These are phyloP conservation scores for Rostrohypoxylon terebratum DNA, from an alignment of 495 filamentous ascomycete genomes.

Conservation along the genomic window DNA sequence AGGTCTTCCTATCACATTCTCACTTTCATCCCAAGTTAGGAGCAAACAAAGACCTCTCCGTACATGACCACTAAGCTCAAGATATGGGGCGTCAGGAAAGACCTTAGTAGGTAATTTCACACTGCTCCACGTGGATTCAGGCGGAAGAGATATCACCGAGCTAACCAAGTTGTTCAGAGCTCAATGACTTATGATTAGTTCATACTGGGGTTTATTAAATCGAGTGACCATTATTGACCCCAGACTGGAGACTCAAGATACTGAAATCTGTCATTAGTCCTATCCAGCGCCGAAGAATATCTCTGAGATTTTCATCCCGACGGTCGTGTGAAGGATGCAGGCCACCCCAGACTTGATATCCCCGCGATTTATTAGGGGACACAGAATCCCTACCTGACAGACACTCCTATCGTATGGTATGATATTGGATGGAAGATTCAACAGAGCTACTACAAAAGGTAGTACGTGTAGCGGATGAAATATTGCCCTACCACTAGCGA, in stretches of 20 bases:
- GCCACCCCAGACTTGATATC: neutral
- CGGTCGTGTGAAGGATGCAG: neutral
- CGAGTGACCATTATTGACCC: neutral
- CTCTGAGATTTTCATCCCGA: neutral
- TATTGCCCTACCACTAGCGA: neutral
- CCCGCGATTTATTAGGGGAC: neutral
- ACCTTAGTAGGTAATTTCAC: neutral
- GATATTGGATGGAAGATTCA: neutral
- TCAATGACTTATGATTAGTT: neutral
- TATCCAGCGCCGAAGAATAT: neutral
- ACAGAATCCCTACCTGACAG: neutral
- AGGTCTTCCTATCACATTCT: too few species aligned
- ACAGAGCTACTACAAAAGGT: neutral
- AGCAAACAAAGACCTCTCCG: neutral
- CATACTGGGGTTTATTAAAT: neutral
- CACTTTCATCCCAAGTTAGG: neutral
- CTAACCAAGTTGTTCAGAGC: neutral
- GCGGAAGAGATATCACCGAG: neutral
- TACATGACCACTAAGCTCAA: neutral
- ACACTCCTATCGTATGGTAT: neutral
- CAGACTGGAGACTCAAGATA: neutral
- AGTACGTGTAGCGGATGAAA: neutral
- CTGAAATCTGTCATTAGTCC: neutral
- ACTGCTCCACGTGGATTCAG: neutral
- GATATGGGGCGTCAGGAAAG: neutral